Percentiles rank a stretch among this genome's conserved stretches.
Conservation (phyloP, 2,329 filamentous ascomycete species). For the Xylariaceae sp. region DNA sequence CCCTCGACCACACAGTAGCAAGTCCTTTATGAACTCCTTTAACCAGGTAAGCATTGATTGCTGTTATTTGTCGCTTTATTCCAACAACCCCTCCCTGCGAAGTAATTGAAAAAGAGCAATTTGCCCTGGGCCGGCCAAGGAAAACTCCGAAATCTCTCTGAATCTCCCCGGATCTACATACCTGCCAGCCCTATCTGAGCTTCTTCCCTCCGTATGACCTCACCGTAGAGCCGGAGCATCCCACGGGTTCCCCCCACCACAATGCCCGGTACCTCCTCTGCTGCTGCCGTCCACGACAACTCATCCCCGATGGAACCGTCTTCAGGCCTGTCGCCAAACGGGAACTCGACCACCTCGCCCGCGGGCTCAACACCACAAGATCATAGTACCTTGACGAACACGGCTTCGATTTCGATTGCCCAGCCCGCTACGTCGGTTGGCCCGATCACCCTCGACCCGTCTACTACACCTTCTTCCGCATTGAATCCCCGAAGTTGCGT, state of each 20-base stretch:
- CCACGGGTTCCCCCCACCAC: conserved; percentile 14
- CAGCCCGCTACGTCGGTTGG: conserved; percentile 25
- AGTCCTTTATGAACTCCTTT: no score
- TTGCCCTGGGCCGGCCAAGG: not conserved
- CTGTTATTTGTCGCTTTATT: not conserved
- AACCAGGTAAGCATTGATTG: not conserved
- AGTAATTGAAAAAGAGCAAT: not conserved
- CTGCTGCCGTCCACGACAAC: not conserved
- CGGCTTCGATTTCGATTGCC: not conserved
- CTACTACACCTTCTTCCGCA: conserved; percentile 33
- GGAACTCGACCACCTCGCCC: conserved; percentile 22
- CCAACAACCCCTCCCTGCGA: not conserved
- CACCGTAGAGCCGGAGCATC: conserved; percentile 4
- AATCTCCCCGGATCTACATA: no score
- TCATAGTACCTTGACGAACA: conserved; percentile 2
- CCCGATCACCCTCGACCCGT: conserved; percentile 37
- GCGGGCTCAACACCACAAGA: conserved; percentile 25
- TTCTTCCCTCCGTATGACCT: not conserved
- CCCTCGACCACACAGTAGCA: not conserved
- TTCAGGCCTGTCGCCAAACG: conserved; percentile 21
- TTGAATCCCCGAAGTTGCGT: conserved; percentile 48
- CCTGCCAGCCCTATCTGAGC: conserved; percentile 13
- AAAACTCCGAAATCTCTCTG: not conserved
- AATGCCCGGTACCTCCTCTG: conserved; percentile 15
- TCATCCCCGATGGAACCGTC: conserved; percentile 22